These are phyloP conservation scores for Paracorniculantispora psalliotae DNA, from an alignment of 2,329 filamentous ascomycete genomes.

Conservation along the genomic window DNA sequence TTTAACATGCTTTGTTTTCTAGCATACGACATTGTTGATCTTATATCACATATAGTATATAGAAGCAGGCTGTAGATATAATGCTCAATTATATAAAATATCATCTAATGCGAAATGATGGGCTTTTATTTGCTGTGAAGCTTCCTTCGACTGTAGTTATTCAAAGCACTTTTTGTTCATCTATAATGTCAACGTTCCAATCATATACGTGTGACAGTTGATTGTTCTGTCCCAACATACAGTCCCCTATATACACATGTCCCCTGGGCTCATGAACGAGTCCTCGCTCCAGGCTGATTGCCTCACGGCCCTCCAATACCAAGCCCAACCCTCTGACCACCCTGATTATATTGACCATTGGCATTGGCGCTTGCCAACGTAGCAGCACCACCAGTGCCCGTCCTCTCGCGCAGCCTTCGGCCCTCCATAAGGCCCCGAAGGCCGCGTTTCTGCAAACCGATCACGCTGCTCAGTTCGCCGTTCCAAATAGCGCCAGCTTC, in stretches of 20 bases:
- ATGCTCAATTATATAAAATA: not conserved
- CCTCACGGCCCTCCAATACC: conserved; percentile 46
- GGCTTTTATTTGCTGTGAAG: conserved; percentile 6
- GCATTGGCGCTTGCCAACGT: conserved; percentile 27
- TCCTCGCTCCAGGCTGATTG: conserved; percentile 3
- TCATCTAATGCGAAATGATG: not conserved
- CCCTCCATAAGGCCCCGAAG: conserved; percentile 93
- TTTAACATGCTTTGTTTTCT: not conserved
- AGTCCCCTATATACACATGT: conserved; percentile 11
- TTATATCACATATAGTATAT: not conserved
- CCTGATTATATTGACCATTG: conserved; percentile 23
- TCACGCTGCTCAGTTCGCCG: conserved; percentile 79
- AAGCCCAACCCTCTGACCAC: conserved; percentile 41
- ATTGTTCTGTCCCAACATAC: not conserved
- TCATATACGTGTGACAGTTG: not conserved
- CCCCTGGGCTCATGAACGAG: conserved; percentile 11
- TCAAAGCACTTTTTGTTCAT: not conserved
- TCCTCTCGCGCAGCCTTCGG: conserved; percentile 72
- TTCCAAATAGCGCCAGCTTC: conserved; percentile 60
- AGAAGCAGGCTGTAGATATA: not conserved
- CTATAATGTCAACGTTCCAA: not conserved
- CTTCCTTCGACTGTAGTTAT: not conserved
- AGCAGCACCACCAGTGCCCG: conserved; percentile 35
- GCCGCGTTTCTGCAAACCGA: conserved; percentile 91
- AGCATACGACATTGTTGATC: not conserved